phyloP scores from a whole-genome alignment of 1,284 basidiomycete species.

The Cutaneotrichosporon cyanovorans region DNA sequence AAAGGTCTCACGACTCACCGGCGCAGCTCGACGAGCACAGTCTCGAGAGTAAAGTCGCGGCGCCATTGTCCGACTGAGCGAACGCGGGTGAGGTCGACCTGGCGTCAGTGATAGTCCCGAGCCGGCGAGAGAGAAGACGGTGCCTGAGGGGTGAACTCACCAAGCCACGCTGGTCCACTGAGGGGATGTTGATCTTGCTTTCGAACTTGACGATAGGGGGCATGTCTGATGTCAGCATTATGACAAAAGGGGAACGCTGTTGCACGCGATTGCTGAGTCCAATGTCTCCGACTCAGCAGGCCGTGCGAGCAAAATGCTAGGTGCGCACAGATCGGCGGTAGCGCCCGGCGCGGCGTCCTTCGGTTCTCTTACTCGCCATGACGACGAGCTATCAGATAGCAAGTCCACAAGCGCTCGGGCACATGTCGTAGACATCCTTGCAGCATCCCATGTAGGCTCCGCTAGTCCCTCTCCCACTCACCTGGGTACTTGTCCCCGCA shows the following conservation, averaged over 20 bases:
- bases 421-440: too few species aligned
- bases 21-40: slow-evolving; percentile 79
- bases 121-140: too few species aligned
- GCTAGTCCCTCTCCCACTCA: slow-evolving; percentile 38
- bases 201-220: slow-evolving; percentile 56
- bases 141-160: too few species aligned
- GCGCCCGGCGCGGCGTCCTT: too few species aligned
- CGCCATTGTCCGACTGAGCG: slow-evolving; percentile 66
- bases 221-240: slow-evolving; percentile 21
- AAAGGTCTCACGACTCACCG: slow-evolving; percentile 52
- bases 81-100: slow-evolving; percentile 66
- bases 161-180: slow-evolving; percentile 68
- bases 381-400: too few species aligned
- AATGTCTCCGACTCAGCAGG: too few species aligned
- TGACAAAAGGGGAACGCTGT: slow-evolving; percentile 33
- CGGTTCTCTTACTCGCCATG: too few species aligned
- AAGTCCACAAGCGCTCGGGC: too few species aligned
- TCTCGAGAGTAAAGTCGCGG: slow-evolving; percentile 70
- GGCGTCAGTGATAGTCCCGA: slow-evolving; percentile 1
- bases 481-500: slow-evolving; percentile 83
- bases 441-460: not conserved
- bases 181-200: slow-evolving; percentile 91
- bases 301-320: too few species aligned
- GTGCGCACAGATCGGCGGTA: too few species aligned
- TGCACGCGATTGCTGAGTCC: too few species aligned